Evolutionary conservation across 2,329 filamentous ascomycete genomes (phyloP).

Genomic region (Fusarium sp.): DNA sequence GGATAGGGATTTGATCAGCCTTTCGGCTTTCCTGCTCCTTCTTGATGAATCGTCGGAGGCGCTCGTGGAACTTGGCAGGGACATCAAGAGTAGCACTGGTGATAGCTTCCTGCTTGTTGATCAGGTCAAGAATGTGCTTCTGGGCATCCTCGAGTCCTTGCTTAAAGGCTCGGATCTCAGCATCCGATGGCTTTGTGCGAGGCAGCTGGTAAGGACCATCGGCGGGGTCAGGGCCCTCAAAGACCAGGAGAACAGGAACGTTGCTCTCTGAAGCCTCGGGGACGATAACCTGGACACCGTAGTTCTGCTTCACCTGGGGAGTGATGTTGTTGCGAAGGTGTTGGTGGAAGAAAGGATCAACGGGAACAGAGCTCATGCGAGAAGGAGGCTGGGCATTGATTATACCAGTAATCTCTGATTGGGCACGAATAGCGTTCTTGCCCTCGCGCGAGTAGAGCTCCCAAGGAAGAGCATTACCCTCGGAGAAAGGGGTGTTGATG

Average conservation of each 20-base stretch:
- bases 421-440: constrained; percentile 83
- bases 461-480: constrained; percentile 81
- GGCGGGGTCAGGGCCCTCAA: constrained; percentile 71
- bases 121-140: constrained; percentile 68
- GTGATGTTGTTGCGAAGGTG: constrained; percentile 76
- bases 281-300: constrained; percentile 80
- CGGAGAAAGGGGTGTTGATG: constrained; percentile 82
- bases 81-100: constrained; percentile 67
- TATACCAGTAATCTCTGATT: constrained; percentile 80
- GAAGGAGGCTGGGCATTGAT: constrained; percentile 80
- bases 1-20: constrained; percentile 70
- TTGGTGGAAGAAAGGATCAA: constrained; percentile 84
- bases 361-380: constrained; percentile 73
- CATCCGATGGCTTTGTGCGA: constrained; percentile 64
- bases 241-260: constrained; percentile 78
- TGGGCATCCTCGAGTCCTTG: constrained; percentile 68
- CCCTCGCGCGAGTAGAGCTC: constrained; percentile 89
- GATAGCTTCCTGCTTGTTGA: constrained; percentile 71
- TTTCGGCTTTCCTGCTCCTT: constrained; percentile 71
- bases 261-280: constrained; percentile 72
- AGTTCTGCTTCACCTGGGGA: constrained; percentile 73
- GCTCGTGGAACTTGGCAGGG: constrained; percentile 73
- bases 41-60: constrained; percentile 73
- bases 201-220: constrained; percentile 66
- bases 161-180: constrained; percentile 67